Evolutionary conservation across 192 early-diverging fungal species (phyloP).

Genomic region (Podila verticillata): DNA sequence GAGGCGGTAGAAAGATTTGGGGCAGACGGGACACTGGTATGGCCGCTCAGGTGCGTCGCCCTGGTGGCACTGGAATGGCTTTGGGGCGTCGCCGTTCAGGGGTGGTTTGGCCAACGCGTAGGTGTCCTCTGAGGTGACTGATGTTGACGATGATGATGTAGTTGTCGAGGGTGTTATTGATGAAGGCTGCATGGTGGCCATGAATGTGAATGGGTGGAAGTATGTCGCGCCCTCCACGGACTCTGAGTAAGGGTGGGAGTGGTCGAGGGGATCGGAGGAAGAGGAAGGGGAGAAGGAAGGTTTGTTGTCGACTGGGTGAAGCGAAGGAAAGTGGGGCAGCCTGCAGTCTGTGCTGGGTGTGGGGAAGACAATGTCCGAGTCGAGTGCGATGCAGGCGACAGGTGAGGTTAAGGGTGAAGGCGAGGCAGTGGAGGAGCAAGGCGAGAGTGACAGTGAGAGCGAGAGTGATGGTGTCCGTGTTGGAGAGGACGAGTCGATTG

Average conservation of each 20-base stretch:
- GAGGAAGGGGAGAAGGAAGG: not conserved
- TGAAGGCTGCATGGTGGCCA: not conserved
- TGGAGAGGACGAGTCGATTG: not conserved
- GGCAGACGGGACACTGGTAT: constrained; percentile 79
- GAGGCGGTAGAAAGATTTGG: constrained; percentile 76
- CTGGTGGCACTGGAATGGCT: constrained; percentile 48
- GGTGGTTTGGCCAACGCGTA: constrained; percentile 27
- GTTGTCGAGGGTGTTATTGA: not conserved
- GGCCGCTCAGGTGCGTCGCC: constrained; percentile 60
- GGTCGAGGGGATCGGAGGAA: not conserved
- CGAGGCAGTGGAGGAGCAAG: not conserved
- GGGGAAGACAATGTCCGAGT: constrained; percentile 6
- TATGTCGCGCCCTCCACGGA: not conserved
- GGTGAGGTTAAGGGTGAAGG: no score
- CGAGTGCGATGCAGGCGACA: no score
- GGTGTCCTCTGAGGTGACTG: not conserved
- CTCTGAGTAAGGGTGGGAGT: not conserved
- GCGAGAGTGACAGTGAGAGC: not conserved
- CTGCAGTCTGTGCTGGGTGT: not conserved
- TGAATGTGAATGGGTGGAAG: constrained; percentile 2
- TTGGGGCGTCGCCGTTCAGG: constrained; percentile 35
- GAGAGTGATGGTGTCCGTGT: no score
- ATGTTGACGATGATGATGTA: not conserved
- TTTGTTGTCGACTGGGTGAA: not conserved
- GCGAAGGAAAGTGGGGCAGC: constrained; percentile 1